phyloP scores from a whole-genome alignment of 352 stramenopile genomes.

The Globisporangium echinulatum region DNA sequence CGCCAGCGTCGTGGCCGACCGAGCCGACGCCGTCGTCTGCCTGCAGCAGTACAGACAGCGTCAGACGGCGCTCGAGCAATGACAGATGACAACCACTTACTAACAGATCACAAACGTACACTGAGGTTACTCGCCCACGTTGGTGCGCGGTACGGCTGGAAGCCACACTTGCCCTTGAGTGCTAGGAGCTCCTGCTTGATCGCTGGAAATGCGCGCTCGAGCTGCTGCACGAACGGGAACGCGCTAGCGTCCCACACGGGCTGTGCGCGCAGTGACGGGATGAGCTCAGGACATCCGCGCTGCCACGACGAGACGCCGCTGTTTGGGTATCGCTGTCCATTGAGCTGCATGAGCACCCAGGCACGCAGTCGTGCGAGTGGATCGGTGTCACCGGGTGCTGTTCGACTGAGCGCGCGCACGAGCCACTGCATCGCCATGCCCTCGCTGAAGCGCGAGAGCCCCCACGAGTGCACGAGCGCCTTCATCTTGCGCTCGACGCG shows the following conservation, averaged over 20 bases:
- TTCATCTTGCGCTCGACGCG: constrained; percentile 31
- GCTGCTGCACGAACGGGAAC: constrained; percentile 39
- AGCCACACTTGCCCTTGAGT: constrained; percentile 33
- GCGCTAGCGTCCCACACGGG: constrained; percentile 42
- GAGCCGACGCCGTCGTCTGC: constrained; percentile 65
- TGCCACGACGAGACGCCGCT: constrained; percentile 43
- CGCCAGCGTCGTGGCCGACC: constrained; percentile 66
- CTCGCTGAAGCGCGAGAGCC: constrained; percentile 60
- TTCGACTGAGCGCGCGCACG: constrained; percentile 18
- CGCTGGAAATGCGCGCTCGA: constrained; percentile 41
- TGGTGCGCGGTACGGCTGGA: constrained; percentile 76
- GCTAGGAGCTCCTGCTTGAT: constrained; percentile 63
- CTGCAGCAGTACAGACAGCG: constrained; percentile 14
- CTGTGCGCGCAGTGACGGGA: constrained; percentile 34
- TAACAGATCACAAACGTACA: constrained; percentile 16
- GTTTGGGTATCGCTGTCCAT: constrained; percentile 22
- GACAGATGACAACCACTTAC: not conserved
- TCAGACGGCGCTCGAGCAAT: too few species aligned
- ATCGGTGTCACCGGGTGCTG: constrained; percentile 9
- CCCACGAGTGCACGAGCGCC: constrained; percentile 46
- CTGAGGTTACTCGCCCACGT: constrained; percentile 55
- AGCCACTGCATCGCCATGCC: constrained; percentile 63
- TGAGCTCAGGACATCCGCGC: constrained; percentile 52
- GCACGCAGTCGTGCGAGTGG: constrained; percentile 34
- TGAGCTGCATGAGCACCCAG: constrained; percentile 73